Evolutionary conservation across 352 stramenopile genomes (phyloP), one percentile per base, ranked within the genome.

Genomic region (Globisporangium emineosum): DNA sequence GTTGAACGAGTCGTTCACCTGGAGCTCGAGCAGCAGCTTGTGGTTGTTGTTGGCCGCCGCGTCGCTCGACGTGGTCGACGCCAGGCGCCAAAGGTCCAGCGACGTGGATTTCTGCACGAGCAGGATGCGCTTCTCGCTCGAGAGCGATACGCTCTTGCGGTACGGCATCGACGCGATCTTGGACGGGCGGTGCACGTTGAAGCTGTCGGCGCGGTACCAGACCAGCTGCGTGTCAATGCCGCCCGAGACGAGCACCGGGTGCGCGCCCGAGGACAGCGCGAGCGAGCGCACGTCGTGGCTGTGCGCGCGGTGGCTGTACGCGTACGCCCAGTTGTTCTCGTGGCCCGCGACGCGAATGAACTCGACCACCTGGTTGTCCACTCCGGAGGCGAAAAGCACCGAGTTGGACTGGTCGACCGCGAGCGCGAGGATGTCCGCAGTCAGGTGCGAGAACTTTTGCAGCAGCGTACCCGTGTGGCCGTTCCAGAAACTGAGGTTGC

Each of bases 191-290:
- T 79, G 76, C 21, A 86, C 82, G 67, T 86, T 80, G 70, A 98
- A 98, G 37, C 80, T 87, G 45, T 79, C 68, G 23, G 89, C 86
- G 52, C 78, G 72, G 75, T 98, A 98, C 68, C 87, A 96, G 51
- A 97, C 96, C 7, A 98, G 68, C 75, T 98, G 94, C 15, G 93
- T 98, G 85, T 98, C 95, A 52, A 98, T 83, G 55, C 95, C 91
- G 29, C 89, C 93, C 15, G 90, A 98, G 19, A 97, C 88, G 30
- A 98, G 77, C 40, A 97, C 69, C 3, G 76, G 68, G 17, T 81
- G 78, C 70, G 57, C 68, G 15, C 67, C 66, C 5, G 71, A 66
- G 29, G 85, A 90, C 15, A 97, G 62, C 32, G 87, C 89, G n/a
- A 98, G 69, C 21, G 88, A 81, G 21, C 87, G 85, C 47, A 98